A percentile compares a stretch with the other conserved stretches of the same genome.
These are phyloP conservation scores for Trichocomaceae sp. DNA, from an alignment of 2,329 filamentous ascomycete genomes.

Conservation along the genomic window DNA sequence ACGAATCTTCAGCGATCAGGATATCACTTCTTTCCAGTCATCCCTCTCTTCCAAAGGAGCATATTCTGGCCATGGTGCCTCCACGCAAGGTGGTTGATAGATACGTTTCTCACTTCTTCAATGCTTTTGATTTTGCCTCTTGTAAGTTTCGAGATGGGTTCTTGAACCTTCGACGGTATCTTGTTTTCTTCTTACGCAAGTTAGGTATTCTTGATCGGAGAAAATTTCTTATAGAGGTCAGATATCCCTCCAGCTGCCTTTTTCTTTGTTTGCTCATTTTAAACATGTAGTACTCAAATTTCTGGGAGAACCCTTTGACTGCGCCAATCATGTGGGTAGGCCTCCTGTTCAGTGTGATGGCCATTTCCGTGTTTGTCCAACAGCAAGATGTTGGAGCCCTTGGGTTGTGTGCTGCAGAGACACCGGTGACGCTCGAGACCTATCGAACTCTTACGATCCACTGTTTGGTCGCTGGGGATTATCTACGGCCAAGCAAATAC, in stretches of 20 bases:
- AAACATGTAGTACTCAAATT: constrained; percentile 5
- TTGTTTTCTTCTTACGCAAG: neutral
- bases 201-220: constrained; percentile 5
- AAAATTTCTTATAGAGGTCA: constrained; percentile 7
- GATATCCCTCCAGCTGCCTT: neutral
- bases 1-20: neutral
- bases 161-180: neutral
- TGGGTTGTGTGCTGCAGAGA: neutral
- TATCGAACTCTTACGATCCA: constrained; percentile 11
- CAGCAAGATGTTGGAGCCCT: constrained; percentile 5
- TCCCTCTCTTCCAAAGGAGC: constrained; percentile 2
- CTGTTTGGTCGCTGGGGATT: constrained; percentile 8
- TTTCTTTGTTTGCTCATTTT: neutral
- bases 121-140: constrained; percentile 3
- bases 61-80: constrained; percentile 6
- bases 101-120: constrained; percentile 7
- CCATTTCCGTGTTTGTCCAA: constrained; percentile 7
- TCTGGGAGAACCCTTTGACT: constrained; percentile 5
- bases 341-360: constrained; percentile 10
- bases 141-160: neutral
- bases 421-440: neutral
- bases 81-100: constrained; percentile 9
- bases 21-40: constrained; percentile 7
- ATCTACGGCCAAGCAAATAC: constrained; percentile 7
- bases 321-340: constrained; percentile 12